Evolutionary conservation across 2,329 filamentous ascomycete species (phyloP).

Genomic region (Pezicula neosporulosa): DNA sequence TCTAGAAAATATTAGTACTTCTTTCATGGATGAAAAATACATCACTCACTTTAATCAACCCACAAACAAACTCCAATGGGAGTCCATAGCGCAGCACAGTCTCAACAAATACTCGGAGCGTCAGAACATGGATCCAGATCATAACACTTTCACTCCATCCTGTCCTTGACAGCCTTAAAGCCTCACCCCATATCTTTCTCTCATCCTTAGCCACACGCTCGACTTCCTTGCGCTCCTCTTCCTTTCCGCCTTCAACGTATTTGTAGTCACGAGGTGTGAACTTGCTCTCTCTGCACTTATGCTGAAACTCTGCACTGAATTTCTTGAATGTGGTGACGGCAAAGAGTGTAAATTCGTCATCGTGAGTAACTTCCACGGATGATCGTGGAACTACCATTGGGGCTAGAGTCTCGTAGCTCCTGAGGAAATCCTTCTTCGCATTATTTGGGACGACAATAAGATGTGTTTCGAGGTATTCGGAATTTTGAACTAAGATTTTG

Average conservation of each 20-base stretch:
- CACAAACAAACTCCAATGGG: conserved; percentile 84
- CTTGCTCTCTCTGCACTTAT: conserved; percentile 87
- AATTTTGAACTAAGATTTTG: conserved; percentile 75
- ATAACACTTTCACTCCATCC: conserved; percentile 95
- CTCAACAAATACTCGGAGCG: conserved; percentile 92
- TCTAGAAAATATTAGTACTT: conserved; percentile 46
- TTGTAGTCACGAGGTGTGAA: conserved; percentile 96
- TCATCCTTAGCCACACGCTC: conserved; percentile 80
- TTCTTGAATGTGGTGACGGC: conserved; percentile 95
- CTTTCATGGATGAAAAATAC: not conserved
- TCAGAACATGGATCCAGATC: conserved; percentile 91
- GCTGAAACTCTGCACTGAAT: conserved; percentile 78
- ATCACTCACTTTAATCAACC: conserved; percentile 71
- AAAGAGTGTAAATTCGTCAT: conserved; percentile 87
- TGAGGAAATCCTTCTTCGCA: conserved; percentile 82
- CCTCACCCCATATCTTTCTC: conserved; percentile 89
- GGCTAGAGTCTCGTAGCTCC: conserved; percentile 81
- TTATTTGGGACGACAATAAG: conserved; percentile 83
- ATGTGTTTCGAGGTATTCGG: conserved; percentile 95
- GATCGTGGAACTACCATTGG: conserved; percentile 95
- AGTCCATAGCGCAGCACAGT: conserved; percentile 95
- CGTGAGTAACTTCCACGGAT: conserved; percentile 72
- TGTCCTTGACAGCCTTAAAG: conserved; percentile 80
- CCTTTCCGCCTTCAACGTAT: conserved; percentile 83
- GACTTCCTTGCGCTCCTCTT: conserved; percentile 85